A percentile compares a stretch with the other conserved stretches of the same genome.
phyloP scores from a whole-genome alignment of 805 yeast species.

The Cyberlindnera americana region DNA sequence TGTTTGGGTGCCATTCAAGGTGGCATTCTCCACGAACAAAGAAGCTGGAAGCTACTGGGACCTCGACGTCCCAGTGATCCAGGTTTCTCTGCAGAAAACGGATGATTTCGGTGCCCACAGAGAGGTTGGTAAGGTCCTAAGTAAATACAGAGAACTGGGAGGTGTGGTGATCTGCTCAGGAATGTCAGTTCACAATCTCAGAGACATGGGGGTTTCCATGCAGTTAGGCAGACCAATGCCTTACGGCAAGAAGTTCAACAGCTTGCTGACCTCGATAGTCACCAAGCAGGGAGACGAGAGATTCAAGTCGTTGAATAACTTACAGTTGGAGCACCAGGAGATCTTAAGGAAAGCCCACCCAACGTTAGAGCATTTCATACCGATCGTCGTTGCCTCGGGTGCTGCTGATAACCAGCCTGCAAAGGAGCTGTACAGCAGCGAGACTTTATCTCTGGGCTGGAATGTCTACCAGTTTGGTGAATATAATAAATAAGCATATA shows the following conservation, averaged over 20 bases:
- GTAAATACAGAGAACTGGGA: conserved; percentile 48
- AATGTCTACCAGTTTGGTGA: conserved; percentile 54
- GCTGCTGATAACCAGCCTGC: conserved; percentile 40
- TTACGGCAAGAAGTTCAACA: conserved; percentile 52
- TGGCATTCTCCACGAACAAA: conserved; percentile 50
- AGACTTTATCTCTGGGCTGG: conserved; percentile 57
- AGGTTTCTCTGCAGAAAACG: conserved; percentile 33
- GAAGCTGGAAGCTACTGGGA: conserved; percentile 24
- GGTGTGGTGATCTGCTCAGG: conserved; percentile 65
- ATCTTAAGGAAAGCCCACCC: conserved; percentile 62
- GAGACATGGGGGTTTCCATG: conserved; percentile 43
- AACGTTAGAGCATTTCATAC: conserved; percentile 70
- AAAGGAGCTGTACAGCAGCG: conserved; percentile 44
- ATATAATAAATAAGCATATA: conserved; percentile 1
- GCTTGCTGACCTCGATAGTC: conserved; percentile 40
- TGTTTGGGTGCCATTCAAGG: conserved; percentile 75
- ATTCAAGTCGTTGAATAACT: conserved; percentile 34
- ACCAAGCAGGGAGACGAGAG: conserved; percentile 29
- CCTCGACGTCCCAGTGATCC: conserved; percentile 38
- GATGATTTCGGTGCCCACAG: conserved; percentile 43
- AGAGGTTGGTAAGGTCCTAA: conserved; percentile 54
- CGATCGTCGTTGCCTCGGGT: conserved; percentile 60
- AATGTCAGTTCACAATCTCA: conserved; percentile 73
- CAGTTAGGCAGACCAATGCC: conserved; percentile 32
- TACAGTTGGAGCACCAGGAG: conserved; percentile 30